phyloP scores from a whole-genome alignment of 2,329 filamentous ascomycete genomes.

The Ustulina deusta region DNA sequence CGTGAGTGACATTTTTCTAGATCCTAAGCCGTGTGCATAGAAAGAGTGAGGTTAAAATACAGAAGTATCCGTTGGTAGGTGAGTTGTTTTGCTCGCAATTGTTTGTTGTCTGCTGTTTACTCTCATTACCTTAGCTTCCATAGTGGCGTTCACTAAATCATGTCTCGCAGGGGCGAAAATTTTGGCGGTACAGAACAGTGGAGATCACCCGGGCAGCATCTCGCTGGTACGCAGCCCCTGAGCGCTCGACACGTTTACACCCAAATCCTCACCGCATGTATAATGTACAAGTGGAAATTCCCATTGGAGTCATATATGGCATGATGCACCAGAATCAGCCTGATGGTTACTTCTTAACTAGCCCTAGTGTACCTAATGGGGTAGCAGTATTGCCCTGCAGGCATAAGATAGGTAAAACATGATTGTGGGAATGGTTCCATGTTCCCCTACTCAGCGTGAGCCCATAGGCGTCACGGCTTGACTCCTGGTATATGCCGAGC shows the following conservation, averaged over 20 bases:
- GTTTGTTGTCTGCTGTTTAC: conserved; percentile 20
- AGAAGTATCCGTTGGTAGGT: too few species aligned
- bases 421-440: not conserved
- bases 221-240: conserved; percentile 21
- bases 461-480: conserved; percentile 6
- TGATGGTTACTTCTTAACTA: conserved; percentile 4
- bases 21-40: conserved; percentile 3
- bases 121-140: conserved; percentile 2
- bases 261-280: conserved; percentile 29
- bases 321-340: conserved; percentile 3
- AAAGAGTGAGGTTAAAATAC: not conserved
- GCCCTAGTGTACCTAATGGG: not conserved
- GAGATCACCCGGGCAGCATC: conserved; percentile 24
- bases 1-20: conserved; percentile 55
- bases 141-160: conserved; percentile 33
- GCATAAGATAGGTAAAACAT: conserved; percentile 6
- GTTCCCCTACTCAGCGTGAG: not conserved
- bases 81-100: conserved; percentile 4
- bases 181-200: conserved; percentile 6
- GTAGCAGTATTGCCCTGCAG: not conserved
- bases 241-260: conserved; percentile 36
- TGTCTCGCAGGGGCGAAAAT: conserved; percentile 25
- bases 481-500: not conserved
- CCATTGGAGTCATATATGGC: not conserved
- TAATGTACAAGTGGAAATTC: conserved; percentile 6